phyloP scores from a whole-genome alignment of 2,329 filamentous ascomycete genomes.

The Ophiostoma sp. region DNA sequence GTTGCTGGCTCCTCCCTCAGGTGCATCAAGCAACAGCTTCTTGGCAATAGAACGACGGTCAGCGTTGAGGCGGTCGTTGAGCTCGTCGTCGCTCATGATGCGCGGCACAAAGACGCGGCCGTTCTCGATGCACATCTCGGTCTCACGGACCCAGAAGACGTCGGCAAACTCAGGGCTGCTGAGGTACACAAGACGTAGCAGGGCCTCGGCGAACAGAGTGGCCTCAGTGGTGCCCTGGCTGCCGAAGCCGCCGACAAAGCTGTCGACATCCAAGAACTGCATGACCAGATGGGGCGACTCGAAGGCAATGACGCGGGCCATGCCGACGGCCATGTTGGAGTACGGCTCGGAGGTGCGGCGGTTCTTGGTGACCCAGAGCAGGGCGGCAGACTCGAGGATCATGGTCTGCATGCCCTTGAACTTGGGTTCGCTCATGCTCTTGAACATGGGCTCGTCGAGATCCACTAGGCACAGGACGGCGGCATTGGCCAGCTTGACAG shows the following conservation, averaged over 20 bases:
- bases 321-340: slow-evolving; percentile 32
- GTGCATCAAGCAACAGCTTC: slow-evolving; percentile 5
- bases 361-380: slow-evolving; percentile 35
- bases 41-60: slow-evolving; percentile 27
- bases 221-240: slow-evolving; percentile 1
- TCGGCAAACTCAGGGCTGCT: slow-evolving; percentile 22
- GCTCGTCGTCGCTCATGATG: slow-evolving; percentile 24
- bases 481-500: slow-evolving; percentile 5
- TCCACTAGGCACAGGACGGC: slow-evolving; percentile 33
- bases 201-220: slow-evolving; percentile 23
- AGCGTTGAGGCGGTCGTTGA: slow-evolving; percentile 31
- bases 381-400: slow-evolving; percentile 17
- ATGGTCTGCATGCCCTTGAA: slow-evolving; percentile 31
- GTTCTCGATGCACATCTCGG: slow-evolving; percentile 33
- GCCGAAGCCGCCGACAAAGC: slow-evolving; percentile 16
- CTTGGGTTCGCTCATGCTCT: slow-evolving; percentile 29
- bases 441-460: slow-evolving; percentile 34
- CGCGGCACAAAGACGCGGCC: slow-evolving; percentile 36
- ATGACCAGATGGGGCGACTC: slow-evolving; percentile 32
- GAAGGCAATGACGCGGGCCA: slow-evolving; percentile 29
- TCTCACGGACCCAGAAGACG: slow-evolving; percentile 27
- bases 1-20: not conserved
- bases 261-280: slow-evolving; percentile 32
- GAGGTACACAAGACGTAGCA: slow-evolving; percentile 28
- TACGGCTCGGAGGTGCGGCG: slow-evolving; percentile 28